A percentile compares a stretch with the other conserved stretches of the same genome.
Evolutionary conservation across 2,329 filamentous ascomycete species (phyloP).

Genomic region (Hirsutella minnesotensis): DNA sequence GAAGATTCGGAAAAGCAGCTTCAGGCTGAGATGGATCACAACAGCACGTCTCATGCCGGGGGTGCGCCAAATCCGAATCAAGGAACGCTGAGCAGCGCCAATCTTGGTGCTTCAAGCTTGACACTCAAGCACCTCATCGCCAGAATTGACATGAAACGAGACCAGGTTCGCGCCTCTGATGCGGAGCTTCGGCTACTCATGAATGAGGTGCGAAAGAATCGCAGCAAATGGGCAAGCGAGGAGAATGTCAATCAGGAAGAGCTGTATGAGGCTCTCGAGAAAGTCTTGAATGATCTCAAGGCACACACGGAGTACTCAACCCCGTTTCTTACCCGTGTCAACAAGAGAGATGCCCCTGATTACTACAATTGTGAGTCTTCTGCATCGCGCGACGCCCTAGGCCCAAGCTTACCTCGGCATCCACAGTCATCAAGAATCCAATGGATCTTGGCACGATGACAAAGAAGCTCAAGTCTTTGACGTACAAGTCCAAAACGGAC

Average conservation of each 20-base stretch:
- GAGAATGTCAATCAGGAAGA: constrained; percentile 97
- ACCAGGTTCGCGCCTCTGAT: constrained; percentile 83
- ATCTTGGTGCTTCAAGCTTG: constrained; percentile 88
- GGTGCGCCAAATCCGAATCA: constrained; percentile 52
- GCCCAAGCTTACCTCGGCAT: constrained; percentile 11
- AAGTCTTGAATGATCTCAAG: constrained; percentile 93
- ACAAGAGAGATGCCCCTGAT: constrained; percentile 92
- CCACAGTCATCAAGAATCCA: constrained; percentile 76
- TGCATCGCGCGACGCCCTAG: not conserved
- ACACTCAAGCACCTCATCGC: constrained; percentile 96
- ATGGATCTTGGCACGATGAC: constrained; percentile 99
- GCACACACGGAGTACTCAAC: constrained; percentile 95
- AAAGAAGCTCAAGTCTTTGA: constrained; percentile 78
- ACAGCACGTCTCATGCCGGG: constrained; percentile 36
- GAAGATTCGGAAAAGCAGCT: constrained; percentile 95
- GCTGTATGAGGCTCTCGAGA: constrained; percentile 91
- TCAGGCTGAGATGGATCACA: constrained; percentile 83
- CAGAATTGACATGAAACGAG: constrained; percentile 84
- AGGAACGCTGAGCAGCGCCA: constrained; percentile 83
- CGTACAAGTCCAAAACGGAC: constrained; percentile 82
- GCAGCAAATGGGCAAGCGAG: constrained; percentile 98
- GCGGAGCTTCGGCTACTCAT: constrained; percentile 84
- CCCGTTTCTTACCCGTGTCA: constrained; percentile 88
- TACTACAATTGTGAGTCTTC: constrained; percentile 73
- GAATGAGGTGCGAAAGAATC: constrained; percentile 94